Base-by-base conservation (phyloP, 225 moss, liverwort and hornwort genomes). In the Pseudoscleropodium purum region DNA sequence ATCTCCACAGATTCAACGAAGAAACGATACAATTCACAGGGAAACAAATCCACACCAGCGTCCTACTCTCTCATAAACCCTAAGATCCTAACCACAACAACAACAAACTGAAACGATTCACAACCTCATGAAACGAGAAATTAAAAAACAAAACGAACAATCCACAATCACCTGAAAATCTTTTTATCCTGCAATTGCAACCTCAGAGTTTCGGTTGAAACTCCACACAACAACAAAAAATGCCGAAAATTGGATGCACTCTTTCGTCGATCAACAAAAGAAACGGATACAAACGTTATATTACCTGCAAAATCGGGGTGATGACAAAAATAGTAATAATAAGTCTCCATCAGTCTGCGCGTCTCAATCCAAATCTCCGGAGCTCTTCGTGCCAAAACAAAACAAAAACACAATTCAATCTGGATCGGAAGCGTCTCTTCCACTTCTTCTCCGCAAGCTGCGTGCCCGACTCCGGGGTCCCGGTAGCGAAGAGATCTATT, bases 401-500 rank as follows among this genome's bases (percentile, higher is more conserved):
- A 5, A 54, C 16, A 16, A 54, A 54, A 14, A 21, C 19, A 39
- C 49, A 52, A 63, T 84, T 25, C 51, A 88, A 88, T 88, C 88
- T 85, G 64, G 54, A 88, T 90, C 73, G 84, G 65, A 91, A 91
- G 84, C 84, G 88, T 88, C 90, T 84, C 73, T 51, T 88, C 73
- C 84, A 79, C 79, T 90, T 87, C 84, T 62, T 83, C 61, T 26
- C 17, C 61, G 29, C 76, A 60, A 37, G 66, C 84, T 41, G 37
- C 30, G 81, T n/a, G 21, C 43, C 54, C 37, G 37, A 24, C 75
- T 62, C 75, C 34, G 54, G 7, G 34, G 63, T 56, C 47, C 47
- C 18, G 41, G 59, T 29, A 24, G 30, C 30, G 60, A 39, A 21
- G 63, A 27, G 82, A 45, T 82, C 86, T 86, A 81, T 82, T 86